Conservation (phyloP, 345 rosid genomes). For the Excoecaria cochinchinensis region DNA sequence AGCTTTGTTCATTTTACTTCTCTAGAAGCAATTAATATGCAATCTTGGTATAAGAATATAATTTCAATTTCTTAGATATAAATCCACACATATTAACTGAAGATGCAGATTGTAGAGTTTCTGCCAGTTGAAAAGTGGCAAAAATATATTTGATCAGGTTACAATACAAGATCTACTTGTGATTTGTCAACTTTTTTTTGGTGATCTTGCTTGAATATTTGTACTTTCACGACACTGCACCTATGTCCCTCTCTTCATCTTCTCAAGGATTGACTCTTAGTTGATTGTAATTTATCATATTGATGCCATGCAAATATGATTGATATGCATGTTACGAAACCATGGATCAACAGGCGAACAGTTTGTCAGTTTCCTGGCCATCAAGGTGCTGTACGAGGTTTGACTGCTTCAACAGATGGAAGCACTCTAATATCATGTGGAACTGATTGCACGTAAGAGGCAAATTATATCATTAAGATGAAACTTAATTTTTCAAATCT, state of each 20-base stretch:
- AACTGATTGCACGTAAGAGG: conserved; percentile 79
- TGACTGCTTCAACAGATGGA: conserved; percentile 90
- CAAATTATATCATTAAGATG: conserved; percentile 2
- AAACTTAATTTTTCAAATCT: neutral
- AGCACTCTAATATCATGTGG: conserved; percentile 78
- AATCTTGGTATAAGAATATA: neutral
- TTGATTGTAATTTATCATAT: neutral
- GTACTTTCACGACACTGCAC: neutral
- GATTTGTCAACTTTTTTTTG: neutral
- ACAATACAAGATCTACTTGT: neutral
- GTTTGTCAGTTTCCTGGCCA: conserved; percentile 91
- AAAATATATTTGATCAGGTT: neutral
- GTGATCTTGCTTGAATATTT: neutral
- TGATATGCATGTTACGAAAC: conserved; percentile 16
- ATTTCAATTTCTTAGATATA: neutral
- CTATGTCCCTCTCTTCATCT: neutral
- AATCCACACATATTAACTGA: neutral
- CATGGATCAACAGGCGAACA: conserved; percentile 59
- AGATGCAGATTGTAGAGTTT: neutral
- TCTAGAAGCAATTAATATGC: neutral
- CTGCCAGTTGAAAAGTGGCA: neutral
- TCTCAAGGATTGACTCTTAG: neutral
- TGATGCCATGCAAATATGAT: neutral
- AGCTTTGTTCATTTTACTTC: neutral
- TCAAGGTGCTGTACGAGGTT: conserved; percentile 88